Evolutionary conservation across 495 filamentous ascomycete genomes (phyloP).

Genomic region (Hypoxylon intermedium): DNA sequence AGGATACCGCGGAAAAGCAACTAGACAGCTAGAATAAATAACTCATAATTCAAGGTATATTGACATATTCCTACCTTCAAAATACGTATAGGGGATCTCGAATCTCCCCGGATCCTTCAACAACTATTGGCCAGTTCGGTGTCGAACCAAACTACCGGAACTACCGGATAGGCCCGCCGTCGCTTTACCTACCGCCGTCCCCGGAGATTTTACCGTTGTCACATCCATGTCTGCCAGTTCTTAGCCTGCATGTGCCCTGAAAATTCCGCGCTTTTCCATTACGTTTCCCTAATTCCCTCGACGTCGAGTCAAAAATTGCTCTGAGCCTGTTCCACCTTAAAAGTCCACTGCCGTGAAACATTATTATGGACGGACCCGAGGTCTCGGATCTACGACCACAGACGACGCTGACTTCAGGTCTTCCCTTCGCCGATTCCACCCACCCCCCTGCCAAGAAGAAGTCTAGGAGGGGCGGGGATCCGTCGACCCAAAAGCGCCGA

Average conservation of each 20-base stretch:
- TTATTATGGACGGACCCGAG: conserved; percentile 33
- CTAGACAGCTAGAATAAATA: no score
- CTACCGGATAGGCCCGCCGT: conserved; percentile 24
- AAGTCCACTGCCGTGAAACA: conserved; percentile 16
- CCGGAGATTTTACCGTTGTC: conserved; percentile 21
- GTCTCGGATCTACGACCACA: conserved; percentile 30
- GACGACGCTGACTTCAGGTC: conserved; percentile 15
- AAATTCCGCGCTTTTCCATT: conserved; percentile 27
- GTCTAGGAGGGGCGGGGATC: conserved; percentile 55
- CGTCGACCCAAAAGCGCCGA: conserved; percentile 72
- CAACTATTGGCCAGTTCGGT: conserved; percentile 19
- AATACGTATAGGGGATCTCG: no score
- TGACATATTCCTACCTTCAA: neutral
- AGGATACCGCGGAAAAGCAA: neutral
- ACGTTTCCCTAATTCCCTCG: conserved; percentile 28
- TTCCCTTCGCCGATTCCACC: conserved; percentile 24
- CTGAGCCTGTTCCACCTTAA: conserved; percentile 14
- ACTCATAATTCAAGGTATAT: no score
- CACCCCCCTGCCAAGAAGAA: conserved; percentile 56
- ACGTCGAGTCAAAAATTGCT: conserved; percentile 5
- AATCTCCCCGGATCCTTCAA: conserved; percentile 2
- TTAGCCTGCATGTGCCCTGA: conserved; percentile 32
- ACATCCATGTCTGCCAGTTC: conserved; percentile 25
- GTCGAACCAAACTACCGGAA: conserved; percentile 21
- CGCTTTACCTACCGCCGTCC: conserved; percentile 8